Percentiles rank a stretch among this genome's conserved stretches.
Evolutionary conservation across 2,329 filamentous ascomycete genomes (phyloP).

Genomic region (Colletotrichum tamarilloi): DNA sequence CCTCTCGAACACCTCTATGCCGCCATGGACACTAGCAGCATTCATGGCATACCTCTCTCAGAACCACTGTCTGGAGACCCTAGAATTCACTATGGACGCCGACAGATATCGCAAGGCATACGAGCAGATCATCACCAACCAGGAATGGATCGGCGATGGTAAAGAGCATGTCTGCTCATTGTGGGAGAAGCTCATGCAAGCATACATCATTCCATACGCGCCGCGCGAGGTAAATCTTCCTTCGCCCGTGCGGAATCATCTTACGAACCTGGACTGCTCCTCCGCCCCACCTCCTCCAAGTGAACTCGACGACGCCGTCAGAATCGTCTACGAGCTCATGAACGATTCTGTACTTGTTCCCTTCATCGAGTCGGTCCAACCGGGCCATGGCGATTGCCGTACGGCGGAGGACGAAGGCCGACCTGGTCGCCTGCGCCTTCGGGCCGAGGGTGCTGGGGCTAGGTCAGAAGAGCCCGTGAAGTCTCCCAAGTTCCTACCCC

Average conservation of each 20-base stretch:
- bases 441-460: conserved; percentile 48
- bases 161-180: conserved; percentile 79
- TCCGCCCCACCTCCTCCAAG: conserved; percentile 76
- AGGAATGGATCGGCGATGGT: conserved; percentile 55
- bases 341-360: conserved; percentile 95
- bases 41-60: conserved; percentile 98
- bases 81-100: conserved; percentile 96
- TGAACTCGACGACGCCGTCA: conserved; percentile 82
- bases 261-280: conserved; percentile 73
- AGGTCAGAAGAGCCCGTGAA: conserved; percentile 52
- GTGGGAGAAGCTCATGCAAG: conserved; percentile 89
- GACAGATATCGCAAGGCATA: conserved; percentile 80
- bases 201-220: conserved; percentile 88
- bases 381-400: conserved; percentile 48
- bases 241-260: conserved; percentile 82
- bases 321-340: conserved; percentile 95
- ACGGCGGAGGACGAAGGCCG: conserved; percentile 52
- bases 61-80: conserved; percentile 95
- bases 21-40: conserved; percentile 89
- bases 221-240: conserved; percentile 93
- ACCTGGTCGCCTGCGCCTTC: conserved; percentile 52
- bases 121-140: conserved; percentile 54
- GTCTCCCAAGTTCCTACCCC: conserved; percentile 59
- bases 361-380: conserved; percentile 79
- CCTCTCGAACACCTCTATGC: conserved; percentile 83